Conservation (phyloP, 1,139 yeast genomes). For the Geotrichum candidum region DNA sequence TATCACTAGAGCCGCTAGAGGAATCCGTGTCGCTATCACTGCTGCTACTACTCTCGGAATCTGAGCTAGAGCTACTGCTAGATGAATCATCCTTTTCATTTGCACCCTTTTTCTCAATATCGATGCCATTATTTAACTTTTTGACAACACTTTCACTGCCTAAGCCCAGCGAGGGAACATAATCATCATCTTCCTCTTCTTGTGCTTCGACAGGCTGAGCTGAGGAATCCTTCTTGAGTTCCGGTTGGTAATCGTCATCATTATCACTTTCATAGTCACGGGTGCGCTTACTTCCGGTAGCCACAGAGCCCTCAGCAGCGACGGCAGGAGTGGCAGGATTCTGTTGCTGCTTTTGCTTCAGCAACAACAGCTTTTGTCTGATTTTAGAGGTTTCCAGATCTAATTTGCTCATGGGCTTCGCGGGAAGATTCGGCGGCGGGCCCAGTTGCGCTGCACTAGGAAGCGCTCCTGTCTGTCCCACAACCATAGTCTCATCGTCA, state of each 20-base stretch:
- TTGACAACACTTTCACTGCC: neutral
- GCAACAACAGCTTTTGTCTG: neutral
- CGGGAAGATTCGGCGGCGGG: neutral
- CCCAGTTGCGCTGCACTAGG: neutral
- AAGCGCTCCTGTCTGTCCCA: neutral
- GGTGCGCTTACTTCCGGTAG: neutral
- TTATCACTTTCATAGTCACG: neutral
- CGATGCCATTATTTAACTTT: neutral
- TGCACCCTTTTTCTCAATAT: neutral
- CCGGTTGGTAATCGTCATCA: neutral
- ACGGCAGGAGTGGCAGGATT: neutral
- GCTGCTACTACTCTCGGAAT: neutral
- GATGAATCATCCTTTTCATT: neutral
- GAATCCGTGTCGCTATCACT: neutral
- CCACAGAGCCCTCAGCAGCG: neutral
- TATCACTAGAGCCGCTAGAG: neutral
- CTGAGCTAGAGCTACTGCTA: neutral
- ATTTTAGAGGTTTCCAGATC: neutral
- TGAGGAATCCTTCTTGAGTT: neutral
- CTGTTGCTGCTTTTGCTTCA: neutral
- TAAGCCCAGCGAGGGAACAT: neutral
- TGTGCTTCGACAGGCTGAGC: neutral
- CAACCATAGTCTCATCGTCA: neutral
- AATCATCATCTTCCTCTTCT: conserved; percentile 3
- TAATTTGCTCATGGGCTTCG: neutral